These are phyloP conservation scores for Epicoccum sorghinum DNA, from an alignment of 2,329 filamentous ascomycete genomes.

Conservation along the genomic window DNA sequence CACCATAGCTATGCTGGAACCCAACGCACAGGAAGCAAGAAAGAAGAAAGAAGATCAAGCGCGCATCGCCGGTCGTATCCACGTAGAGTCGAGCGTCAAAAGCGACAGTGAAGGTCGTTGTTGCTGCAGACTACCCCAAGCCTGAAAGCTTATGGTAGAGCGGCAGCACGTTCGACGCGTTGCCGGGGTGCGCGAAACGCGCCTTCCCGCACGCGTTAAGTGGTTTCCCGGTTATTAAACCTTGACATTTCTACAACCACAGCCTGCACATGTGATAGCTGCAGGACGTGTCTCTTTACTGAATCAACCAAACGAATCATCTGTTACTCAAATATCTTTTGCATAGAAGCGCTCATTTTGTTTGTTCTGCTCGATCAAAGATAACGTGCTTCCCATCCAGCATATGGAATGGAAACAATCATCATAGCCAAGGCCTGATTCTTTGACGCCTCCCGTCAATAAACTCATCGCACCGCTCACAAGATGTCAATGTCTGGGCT, in stretches of 20 bases:
- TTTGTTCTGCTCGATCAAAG: too few relatives aligned
- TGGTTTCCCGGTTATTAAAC: constrained; percentile 1
- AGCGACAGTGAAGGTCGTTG: constrained; percentile 22
- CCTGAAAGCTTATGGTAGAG: constrained; percentile 10
- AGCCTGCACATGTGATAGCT: too few relatives aligned
- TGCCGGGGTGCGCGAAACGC: constrained; percentile 13
- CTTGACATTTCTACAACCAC: neutral
- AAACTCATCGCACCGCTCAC: neutral
- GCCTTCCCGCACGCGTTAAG: constrained; percentile 20
- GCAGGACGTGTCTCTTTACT: neutral
- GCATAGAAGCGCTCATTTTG: too few relatives aligned
- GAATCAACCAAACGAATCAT: too few relatives aligned
- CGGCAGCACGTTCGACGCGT: constrained; percentile 17
- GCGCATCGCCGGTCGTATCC: constrained; percentile 33
- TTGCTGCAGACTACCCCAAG: constrained; percentile 4
- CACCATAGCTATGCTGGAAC: constrained; percentile 49
- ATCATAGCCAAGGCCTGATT: too few relatives aligned
- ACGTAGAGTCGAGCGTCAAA: constrained; percentile 14
- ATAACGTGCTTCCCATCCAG: too few relatives aligned
- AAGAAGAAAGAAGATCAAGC: constrained; percentile 22
- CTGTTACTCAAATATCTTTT: too few relatives aligned
- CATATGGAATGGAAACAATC: too few relatives aligned
- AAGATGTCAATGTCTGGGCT: too few relatives aligned
- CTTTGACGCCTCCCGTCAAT: too few relatives aligned
- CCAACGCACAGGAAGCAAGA: constrained; percentile 29